Base-by-base conservation (phyloP, 1,139 yeast genomes). In the Sugiyamaella neomexicana region DNA sequence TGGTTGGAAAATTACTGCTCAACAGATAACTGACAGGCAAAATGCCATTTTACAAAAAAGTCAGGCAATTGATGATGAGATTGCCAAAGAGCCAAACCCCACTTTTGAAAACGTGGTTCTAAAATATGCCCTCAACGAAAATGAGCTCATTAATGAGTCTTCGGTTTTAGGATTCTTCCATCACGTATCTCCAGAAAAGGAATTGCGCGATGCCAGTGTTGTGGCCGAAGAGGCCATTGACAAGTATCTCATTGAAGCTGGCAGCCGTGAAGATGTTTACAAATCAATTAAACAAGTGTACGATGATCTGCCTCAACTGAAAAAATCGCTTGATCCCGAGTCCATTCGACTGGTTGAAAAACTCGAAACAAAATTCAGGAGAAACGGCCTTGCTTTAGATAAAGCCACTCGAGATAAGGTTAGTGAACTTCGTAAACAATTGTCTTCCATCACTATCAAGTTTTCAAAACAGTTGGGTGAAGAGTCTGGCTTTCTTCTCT, bases 381-480 rank as follows among this genome's bases (percentile, higher is more conserved):
- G 93, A 62, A 81, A 81, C 60, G 96, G 96, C 45, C 75, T 89
- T 59, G 84, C 78, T 23, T 72, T 86, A 60, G 77, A 86, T 8
- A 68, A 73, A 53, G 84, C 78, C 31, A 71, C 76, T 50, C 76
- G 90, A 58, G 78, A 80, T 12, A 68, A 79, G 61, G 79, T 86
- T 49, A 81, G 81, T 62, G 78, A 75, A 15, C 72, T 86, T 55
- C 80, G 82, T 61, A 81, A 82, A 65, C 78, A 80, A 65, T 73
- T 88, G 52, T 78, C 86, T n/a, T 75, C 74, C 46, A 72, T 85
- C 59, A 71, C 81, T 8, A 74, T 85, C 45, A 75, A 80, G 62
- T 89, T 81, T 67, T 71, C 81, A 42, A 83, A 82, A 62, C 85
- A 85, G 64, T 71, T 83, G 58, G 89, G 87, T 58, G 95, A 86